Evolutionary conservation across 2,329 filamentous ascomycete species (phyloP), one percentile per base, ranked within the genome.

Genomic region (Aureobasidium sp.): DNA sequence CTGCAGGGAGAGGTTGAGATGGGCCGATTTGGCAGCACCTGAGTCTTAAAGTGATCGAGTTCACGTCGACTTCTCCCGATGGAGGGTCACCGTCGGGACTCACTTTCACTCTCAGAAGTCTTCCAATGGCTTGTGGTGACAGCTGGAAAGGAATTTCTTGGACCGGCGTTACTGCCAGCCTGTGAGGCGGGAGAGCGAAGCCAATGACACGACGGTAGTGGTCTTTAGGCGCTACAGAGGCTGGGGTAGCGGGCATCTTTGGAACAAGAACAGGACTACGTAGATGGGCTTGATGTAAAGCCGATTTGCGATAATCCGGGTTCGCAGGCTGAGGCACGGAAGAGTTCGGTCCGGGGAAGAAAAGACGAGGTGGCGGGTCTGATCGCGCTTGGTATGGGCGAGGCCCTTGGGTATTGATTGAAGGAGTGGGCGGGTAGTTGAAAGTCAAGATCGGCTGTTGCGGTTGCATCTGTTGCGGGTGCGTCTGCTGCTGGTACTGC

Each of bases 31-130:
- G 76, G 67, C 87, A 82, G 68, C 88, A 88, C 10, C 90, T 86
- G 27, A 96, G 68, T 16, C 91, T 87, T 68, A 87, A 86, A 37
- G 84, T 81, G 5, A 82, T 73, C 54, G 82, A 84, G 5, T 82
- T 82, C 62, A 84, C 76, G 21, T 72, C 75, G 67, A 75, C 78
- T 30, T 54, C 64, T 60, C 71, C 74, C 45, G 59, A 67, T 27
- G 63, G 53, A 6, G 71, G 70, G 44, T 71, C 64, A 3, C 75
- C 71, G 41, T 66, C 30, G 53, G 59, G 11, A n/a, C 72, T 64
- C 42, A 75, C 69, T 14, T 64, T 67, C 16, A 60, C 16, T 42
- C 62, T 61, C 5, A 77, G 71, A 7, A 85, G 67, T 5, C 65
- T 70, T 6, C 60, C 64, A 25, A 76, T 65, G 2, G 77, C 69